Percentiles rank a stretch among this genome's conserved stretches.
Evolutionary conservation across 768 basidiomycete genomes (phyloP).

Genomic region (Russula lepida): DNA sequence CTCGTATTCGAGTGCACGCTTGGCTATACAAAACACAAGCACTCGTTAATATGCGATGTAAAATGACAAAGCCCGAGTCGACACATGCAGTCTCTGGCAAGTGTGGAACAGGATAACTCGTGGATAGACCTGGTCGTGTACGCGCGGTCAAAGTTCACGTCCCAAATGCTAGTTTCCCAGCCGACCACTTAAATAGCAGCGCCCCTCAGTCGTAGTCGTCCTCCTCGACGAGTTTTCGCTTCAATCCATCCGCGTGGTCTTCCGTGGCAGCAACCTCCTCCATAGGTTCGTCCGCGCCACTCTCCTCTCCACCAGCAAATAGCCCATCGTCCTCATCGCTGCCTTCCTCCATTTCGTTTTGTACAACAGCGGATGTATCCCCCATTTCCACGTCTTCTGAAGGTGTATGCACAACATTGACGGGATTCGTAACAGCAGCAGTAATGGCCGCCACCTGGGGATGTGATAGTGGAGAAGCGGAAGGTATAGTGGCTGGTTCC

Average conservation of each 20-base stretch:
- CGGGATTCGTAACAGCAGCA: constrained; percentile 30
- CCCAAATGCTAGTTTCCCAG: neutral
- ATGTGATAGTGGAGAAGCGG: constrained; percentile 18
- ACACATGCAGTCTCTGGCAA: neutral
- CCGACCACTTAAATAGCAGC: neutral
- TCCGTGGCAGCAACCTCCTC: constrained; percentile 50
- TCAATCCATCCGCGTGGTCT: constrained; percentile 46
- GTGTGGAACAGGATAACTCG: neutral
- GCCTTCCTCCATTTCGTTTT: constrained; percentile 45
- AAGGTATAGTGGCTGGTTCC: constrained; percentile 53
- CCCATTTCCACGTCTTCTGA: constrained; percentile 61
- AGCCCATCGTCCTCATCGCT: constrained; percentile 72
- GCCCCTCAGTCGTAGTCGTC: constrained; percentile 67
- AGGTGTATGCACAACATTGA: constrained; percentile 53
- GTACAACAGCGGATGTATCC: constrained; percentile 26
- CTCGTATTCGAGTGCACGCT: neutral
- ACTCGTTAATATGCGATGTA: neutral
- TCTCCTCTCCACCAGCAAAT: constrained; percentile 70
- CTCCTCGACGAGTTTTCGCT: constrained; percentile 76
- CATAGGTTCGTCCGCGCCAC: constrained; percentile 67
- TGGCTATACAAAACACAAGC: neutral
- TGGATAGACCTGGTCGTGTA: neutral
- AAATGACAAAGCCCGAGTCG: neutral
- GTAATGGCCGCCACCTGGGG: constrained; percentile 10
- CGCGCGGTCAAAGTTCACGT: neutral